Conservation (phyloP, 2,329 filamentous ascomycete species). For the Capronia americana region DNA sequence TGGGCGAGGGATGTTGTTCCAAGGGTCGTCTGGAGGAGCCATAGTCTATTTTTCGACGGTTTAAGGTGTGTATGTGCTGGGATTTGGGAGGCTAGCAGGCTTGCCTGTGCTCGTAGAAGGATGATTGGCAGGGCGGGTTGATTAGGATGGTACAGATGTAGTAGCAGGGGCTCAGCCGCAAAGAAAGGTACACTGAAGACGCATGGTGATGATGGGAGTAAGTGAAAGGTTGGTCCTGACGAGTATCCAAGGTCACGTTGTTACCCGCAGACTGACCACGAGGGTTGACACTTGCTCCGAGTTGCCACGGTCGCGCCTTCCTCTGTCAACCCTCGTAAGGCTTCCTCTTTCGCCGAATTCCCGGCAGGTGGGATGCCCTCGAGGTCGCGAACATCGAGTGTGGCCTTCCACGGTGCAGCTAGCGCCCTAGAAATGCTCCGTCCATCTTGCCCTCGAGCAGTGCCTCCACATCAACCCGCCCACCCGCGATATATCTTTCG, state of each 20-base stretch:
- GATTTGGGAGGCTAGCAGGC: background rate
- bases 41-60: conserved; percentile 3
- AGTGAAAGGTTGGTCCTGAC: background rate
- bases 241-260: background rate
- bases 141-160: background rate
- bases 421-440: conserved; percentile 31
- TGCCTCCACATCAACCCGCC: conserved; percentile 79
- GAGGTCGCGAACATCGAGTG: background rate
- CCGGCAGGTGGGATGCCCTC: background rate
- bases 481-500: conserved; percentile 82
- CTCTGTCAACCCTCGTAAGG: background rate
- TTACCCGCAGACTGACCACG: background rate
- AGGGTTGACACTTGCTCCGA: background rate
- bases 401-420: background rate
- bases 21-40: conserved; percentile 8
- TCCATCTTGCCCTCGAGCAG: conserved; percentile 65
- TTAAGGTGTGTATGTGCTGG: background rate
- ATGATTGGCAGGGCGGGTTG: background rate
- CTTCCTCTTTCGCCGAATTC: background rate
- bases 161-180: background rate
- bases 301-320: background rate
- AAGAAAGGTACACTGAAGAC: background rate
- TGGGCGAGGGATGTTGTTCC: conserved; percentile 11
- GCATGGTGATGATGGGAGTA: background rate
- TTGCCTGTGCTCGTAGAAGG: background rate